Evolutionary conservation across 805 yeast genomes (phyloP).

Genomic region (Nematodospora valgi): DNA sequence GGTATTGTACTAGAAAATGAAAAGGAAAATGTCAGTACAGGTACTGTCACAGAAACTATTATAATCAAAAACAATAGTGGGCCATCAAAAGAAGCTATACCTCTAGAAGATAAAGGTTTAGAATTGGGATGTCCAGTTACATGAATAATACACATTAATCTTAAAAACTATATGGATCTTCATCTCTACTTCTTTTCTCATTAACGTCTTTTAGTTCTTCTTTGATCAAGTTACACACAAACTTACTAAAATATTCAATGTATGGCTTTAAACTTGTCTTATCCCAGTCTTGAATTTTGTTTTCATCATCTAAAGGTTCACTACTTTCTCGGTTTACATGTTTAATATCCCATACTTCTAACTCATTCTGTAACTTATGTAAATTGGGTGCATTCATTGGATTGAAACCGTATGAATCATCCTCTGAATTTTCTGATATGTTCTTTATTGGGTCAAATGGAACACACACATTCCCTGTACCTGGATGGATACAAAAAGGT

Average conservation of each 20-base stretch:
- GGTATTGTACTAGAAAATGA: conserved; percentile 2
- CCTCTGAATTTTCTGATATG: conserved; percentile 27
- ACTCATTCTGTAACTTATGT: conserved; percentile 58
- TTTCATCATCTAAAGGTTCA: conserved; percentile 13
- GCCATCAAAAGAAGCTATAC: conserved; percentile 23
- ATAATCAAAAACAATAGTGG: conserved; percentile 38
- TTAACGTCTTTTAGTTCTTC: conserved; percentile 48
- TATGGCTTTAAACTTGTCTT: conserved; percentile 71
- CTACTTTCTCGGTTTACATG: conserved; percentile 27
- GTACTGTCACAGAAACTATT: conserved; percentile 22
- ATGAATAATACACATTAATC: conserved; percentile 3
- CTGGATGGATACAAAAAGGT: conserved; percentile 96
- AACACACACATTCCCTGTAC: conserved; percentile 93
- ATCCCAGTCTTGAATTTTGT: conserved; percentile 48
- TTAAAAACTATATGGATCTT: conserved; percentile 1
- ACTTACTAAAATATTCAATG: conserved; percentile 60
- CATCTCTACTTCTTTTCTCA: conserved; percentile 6
- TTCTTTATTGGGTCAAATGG: conserved; percentile 60
- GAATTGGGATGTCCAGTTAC: conserved; percentile 14
- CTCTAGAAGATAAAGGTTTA: conserved; percentile 6
- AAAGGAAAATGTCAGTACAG: neutral
- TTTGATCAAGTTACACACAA: conserved; percentile 54
- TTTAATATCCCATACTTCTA: conserved; percentile 47
- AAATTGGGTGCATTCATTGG: conserved; percentile 81
- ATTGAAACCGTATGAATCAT: conserved; percentile 55